Evolutionary conservation across 2,329 filamentous ascomycete species (phyloP).

Genomic region (Waltergamsia citrina): DNA sequence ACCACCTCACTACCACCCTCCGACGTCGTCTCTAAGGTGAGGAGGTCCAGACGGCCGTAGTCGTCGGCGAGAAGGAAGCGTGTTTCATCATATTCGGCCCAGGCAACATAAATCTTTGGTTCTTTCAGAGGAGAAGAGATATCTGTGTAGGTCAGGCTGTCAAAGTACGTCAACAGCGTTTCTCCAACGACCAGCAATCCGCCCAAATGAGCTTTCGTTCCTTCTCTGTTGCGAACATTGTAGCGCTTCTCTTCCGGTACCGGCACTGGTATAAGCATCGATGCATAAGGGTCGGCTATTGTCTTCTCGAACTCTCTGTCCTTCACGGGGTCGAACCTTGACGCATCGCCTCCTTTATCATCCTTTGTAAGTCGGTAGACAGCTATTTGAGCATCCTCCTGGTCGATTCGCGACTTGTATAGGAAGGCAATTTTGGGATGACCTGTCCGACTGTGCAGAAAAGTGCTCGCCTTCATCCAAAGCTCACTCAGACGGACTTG

Average conservation of each 20-base stretch:
- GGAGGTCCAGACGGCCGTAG: slow-evolving; percentile 75
- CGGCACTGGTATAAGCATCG: slow-evolving; percentile 53
- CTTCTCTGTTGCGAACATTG: slow-evolving; percentile 44
- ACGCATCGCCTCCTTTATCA: slow-evolving; percentile 44
- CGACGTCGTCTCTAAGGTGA: slow-evolving; percentile 65
- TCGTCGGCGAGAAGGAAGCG: slow-evolving; percentile 88
- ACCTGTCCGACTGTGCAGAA: slow-evolving; percentile 47
- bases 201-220: slow-evolving; percentile 49
- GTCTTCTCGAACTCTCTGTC: slow-evolving; percentile 45
- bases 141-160: slow-evolving; percentile 61
- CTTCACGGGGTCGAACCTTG: slow-evolving; percentile 43
- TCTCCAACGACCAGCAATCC: slow-evolving; percentile 70
- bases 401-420: slow-evolving; percentile 43
- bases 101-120: slow-evolving; percentile 82
- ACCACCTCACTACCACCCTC: slow-evolving; percentile 58
- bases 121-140: slow-evolving; percentile 59
- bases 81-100: slow-evolving; percentile 74
- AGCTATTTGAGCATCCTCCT: slow-evolving; percentile 43
- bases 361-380: slow-evolving; percentile 50
- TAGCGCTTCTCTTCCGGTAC: slow-evolving; percentile 50
- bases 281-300: slow-evolving; percentile 45
- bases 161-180: slow-evolving; percentile 76
- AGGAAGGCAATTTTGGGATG: slow-evolving; percentile 49
- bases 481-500: slow-evolving; percentile 49
- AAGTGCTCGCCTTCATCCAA: slow-evolving; percentile 48